Evolutionary conservation across 768 basidiomycete species (phyloP), one percentile per base, ranked within the genome.

Genomic region (Boletus reticuloceps): DNA sequence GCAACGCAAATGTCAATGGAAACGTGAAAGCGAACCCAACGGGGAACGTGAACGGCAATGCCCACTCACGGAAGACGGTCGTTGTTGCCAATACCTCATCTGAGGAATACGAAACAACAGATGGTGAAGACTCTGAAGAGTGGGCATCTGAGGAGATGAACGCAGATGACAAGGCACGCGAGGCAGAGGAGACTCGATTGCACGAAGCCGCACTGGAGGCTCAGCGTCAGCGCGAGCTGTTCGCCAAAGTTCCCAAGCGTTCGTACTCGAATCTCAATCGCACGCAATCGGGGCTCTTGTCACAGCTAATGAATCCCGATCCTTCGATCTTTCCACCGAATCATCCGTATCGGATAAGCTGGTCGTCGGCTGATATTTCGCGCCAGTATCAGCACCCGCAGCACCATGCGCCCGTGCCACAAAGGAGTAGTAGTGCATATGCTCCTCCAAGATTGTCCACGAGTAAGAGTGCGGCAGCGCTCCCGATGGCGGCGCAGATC

Each of bases 231-330:
- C 79, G 81, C 29, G 87, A 92, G 14, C 75, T 92, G 76, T 82
- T 82, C 51, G 78, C 80, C 57, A 91, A 91, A 71, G 77, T 85
- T 14, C 88, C 88, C 1, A 78, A 81, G 49, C 72, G 79, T 29
- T 86, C 83, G 32, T 88, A 87, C 65, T 79, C 81, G 50, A 83
- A 83, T 56, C 69, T 79, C 67, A 83, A 68, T 64, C 83, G 70
- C 50, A 74, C 79, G 11, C 70, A 73, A 45, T 80, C 79, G 10
- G 89, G 89, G 5, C 69, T 88, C 41, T 72, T 91, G 51, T 82
- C 82, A 27, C 82, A 82, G 67, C 71, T 92, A 41, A 77, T 92
- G 77, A 85, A 91, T 58, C 90, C 89, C 1, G 80, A 86, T 63
- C 84, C 85, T 19, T 64, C 74, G 13, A 72, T 83, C 31, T 80